Evolutionary conservation across 139 green algal species (phyloP), one percentile per base, ranked within the genome.

Genomic region (Tetradesmus obliquus): DNA sequence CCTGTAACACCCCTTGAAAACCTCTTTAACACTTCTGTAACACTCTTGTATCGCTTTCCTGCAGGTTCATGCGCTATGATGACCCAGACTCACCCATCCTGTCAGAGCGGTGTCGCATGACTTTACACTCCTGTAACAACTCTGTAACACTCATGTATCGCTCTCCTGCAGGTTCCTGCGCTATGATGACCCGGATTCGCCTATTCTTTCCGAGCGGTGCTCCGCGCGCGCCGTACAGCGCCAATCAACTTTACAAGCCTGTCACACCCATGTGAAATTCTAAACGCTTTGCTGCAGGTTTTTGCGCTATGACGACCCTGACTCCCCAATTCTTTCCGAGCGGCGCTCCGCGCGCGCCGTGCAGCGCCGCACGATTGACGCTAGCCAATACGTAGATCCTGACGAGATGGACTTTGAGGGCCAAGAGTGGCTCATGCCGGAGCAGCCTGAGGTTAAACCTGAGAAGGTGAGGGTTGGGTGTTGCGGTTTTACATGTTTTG

Each of bases 341-440:
- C 85, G 85, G 2, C 85, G 85, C 53, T 89, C 85, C 5, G 71
- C 66, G 2, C 85, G 85, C 17, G 82, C 66, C n/a, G 62, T 55
- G 17, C 45, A 24, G 5, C 85, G 72, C 24, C 62, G 66, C 17
- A 24, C 51, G 12, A 57, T 85, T 8, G 51, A 58, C 51, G 80
- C 80, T 3, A 51, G 74, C 74, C 74, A 82, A 53, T 90, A 90
- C 62, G 71, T 90, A 13, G 71, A 90, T 19, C 86, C 86, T 1
- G 86, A 90, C 2, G 71, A 71, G 3, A 83, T 90, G 69, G 86
- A 90, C 71, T 90, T 90, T 57, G 86, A 90, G 20, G 86, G 69
- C 5, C 71, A 58, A 10, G 86, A 90, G 20, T 90, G 86, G 86
- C 20, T 90, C 13, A 60, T 84, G 86, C 69, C 86, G 5, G 86